A percentile compares a stretch with the other conserved stretches of the same genome.
Conservation (phyloP, 495 filamentous ascomycete species). For the Tuber melanosporum region DNA sequence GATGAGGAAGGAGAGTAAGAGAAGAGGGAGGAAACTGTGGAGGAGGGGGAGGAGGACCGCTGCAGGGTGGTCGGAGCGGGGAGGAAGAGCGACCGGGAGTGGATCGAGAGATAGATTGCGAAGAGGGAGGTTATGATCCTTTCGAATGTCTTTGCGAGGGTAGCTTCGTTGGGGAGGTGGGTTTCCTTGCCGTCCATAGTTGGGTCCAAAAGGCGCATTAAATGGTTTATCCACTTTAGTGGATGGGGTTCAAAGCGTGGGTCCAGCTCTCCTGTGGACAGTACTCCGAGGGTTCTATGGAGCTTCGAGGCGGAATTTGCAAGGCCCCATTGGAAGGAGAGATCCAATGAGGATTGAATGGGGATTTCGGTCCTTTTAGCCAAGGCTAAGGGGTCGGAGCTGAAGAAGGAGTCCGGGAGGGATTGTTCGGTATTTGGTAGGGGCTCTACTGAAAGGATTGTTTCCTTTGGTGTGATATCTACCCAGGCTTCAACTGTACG, state of each 20-base stretch:
- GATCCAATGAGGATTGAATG: neutral
- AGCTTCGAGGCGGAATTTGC: neutral
- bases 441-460: neutral
- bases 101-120: constrained; percentile 6
- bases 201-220: neutral
- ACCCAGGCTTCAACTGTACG: neutral
- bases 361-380: neutral
- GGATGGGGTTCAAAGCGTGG: neutral
- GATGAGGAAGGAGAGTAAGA: too few species aligned
- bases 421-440: neutral
- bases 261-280: neutral
- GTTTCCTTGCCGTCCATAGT: neutral
- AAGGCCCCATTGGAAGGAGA: neutral
- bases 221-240: neutral
- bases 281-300: neutral
- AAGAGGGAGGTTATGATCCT: constrained; percentile 6
- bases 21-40: too few species aligned
- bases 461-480: neutral
- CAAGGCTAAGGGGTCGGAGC: neutral
- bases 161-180: neutral
- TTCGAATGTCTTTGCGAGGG: neutral
- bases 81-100: neutral
- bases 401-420: neutral
- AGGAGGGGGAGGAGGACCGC: neutral
- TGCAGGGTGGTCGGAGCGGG: neutral